Conservation (phyloP, 2,329 filamentous ascomycete genomes). For the Trichoderma sp. region DNA sequence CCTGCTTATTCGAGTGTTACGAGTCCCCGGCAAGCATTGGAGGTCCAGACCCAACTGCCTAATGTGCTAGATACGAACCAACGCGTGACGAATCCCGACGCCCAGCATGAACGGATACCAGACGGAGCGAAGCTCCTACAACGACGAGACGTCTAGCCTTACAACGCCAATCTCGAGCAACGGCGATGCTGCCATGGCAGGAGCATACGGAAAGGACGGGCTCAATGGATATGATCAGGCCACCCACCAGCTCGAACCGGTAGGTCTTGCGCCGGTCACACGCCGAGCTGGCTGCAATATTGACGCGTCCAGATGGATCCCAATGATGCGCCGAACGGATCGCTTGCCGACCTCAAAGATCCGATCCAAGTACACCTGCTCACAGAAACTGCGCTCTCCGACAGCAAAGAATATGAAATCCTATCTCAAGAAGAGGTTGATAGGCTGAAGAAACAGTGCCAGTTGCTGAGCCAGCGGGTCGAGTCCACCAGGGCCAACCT, state of each 20-base stretch:
- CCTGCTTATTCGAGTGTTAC: background rate
- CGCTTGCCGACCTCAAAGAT: slow-evolving; percentile 65
- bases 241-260: slow-evolving; percentile 58
- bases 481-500: slow-evolving; percentile 82
- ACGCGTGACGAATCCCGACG: slow-evolving; percentile 29
- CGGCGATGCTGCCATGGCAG: slow-evolving; percentile 56
- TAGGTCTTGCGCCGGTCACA: slow-evolving; percentile 44
- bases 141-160: slow-evolving; percentile 40
- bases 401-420: slow-evolving; percentile 83
- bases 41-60: background rate
- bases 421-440: slow-evolving; percentile 92
- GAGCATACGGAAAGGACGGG: slow-evolving; percentile 56
- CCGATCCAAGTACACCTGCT: slow-evolving; percentile 86
- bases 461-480: slow-evolving; percentile 72
- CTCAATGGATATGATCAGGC: slow-evolving; percentile 46
- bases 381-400: slow-evolving; percentile 87
- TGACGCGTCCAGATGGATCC: slow-evolving; percentile 50
- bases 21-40: background rate
- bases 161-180: slow-evolving; percentile 45
- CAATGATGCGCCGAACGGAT: slow-evolving; percentile 57
- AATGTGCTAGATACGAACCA: slow-evolving; percentile 34
- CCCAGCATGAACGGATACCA: slow-evolving; percentile 47
- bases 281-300: background rate
- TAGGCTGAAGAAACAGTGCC: slow-evolving; percentile 82
- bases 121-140: slow-evolving; percentile 41